These are phyloP conservation scores for Schoenoplectus triqueter DNA, from an alignment of 202 grass and related monocot species.

Conservation along the genomic window DNA sequence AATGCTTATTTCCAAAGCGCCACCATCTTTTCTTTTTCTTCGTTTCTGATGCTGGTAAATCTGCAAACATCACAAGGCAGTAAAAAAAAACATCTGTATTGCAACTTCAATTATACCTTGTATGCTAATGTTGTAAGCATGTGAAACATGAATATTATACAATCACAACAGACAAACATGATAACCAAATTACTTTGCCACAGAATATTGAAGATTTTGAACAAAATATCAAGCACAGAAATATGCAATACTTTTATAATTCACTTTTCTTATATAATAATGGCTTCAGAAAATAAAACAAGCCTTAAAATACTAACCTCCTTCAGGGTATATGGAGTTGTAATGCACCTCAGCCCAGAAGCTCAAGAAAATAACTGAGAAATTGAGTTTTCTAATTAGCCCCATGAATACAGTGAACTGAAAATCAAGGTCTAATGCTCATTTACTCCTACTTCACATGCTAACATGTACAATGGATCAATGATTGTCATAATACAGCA, in stretches of 20 bases:
- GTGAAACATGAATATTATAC: too few species aligned
- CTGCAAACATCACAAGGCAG: slow-evolving; percentile 40
- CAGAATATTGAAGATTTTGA: background rate
- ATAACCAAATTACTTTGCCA: background rate
- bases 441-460: background rate
- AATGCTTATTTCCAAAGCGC: slow-evolving; percentile 63
- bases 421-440: slow-evolving; percentile 15
- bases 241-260: background rate
- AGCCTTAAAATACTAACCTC: slow-evolving; percentile 40
- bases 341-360: slow-evolving; percentile 79
- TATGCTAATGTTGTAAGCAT: background rate
- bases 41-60: slow-evolving; percentile 49
- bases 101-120: background rate
- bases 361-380: slow-evolving; percentile 70
- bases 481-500: background rate
- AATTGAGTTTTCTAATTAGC: slow-evolving; percentile 21
- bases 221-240: background rate
- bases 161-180: background rate
- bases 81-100: slow-evolving; percentile 7
- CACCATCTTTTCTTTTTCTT: slow-evolving; percentile 74
- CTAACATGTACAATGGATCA: too few species aligned
- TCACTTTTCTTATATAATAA: background rate
- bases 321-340: slow-evolving; percentile 68
- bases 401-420: background rate
- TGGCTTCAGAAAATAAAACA: background rate